Evolutionary conservation across 1,284 basidiomycete species (phyloP), one percentile per base, ranked within the genome.

Genomic region (Rhodotorula sp.): DNA sequence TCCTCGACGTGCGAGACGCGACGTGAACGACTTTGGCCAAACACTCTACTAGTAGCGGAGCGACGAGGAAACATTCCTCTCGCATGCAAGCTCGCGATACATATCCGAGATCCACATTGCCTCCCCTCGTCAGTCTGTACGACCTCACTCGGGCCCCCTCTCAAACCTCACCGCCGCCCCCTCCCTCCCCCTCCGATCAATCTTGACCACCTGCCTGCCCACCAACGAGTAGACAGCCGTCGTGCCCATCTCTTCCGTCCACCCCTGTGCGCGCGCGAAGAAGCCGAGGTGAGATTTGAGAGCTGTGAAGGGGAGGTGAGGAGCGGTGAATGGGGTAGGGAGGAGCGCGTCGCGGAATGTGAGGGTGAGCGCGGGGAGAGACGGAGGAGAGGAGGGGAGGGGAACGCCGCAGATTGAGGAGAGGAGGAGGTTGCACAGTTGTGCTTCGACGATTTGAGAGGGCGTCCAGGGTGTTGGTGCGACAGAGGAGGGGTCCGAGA

Each of bases 171-270:
- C 59, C 47, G 61, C 62, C 2, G 67, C 64, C 1, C 72, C 72
- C 34, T 76, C 76, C 63, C 65, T 75, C 24, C 71, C 70, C 64
- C 71, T 61, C 50, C 76, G 59, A 59, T 76, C 75, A 57, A 76
- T 76, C 66, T 70, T 73, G 26, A 73, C 34, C 3, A 76, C 55
- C 34, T 54, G 53, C 57, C 71, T 73, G 30, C 72, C 69, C 28
- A 76, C 74, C 24, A 77, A 50, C 46, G 65, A 59, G 54, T 76
- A 77, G 22, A 77, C 70, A 22, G 75, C 72, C 52, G 74, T 75
- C 51, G 75, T 75, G 2, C 67, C 73, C 70, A 76, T 64, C 40
- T 74, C 72, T 16, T 74, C 75, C 34, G 65, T 67, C 70, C 68
- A 74, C 8, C 71, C 75, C 11, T 48, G 59, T 50, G 24, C 44